Conservation (phyloP, 768 basidiomycete genomes). For the Termitomyces sp. region DNA sequence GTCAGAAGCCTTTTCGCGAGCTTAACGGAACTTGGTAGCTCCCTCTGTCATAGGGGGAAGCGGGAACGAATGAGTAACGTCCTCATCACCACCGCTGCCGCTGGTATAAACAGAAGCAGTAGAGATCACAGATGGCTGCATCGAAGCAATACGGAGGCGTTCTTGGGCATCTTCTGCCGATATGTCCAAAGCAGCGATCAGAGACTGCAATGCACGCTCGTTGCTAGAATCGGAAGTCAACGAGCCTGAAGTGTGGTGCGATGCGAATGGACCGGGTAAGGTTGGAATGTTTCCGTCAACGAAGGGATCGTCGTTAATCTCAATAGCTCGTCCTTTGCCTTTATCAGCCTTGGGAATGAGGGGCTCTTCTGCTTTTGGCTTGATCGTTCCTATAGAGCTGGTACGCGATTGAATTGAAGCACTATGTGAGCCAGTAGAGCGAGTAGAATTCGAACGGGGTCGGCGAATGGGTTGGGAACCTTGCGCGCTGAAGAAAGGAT, state of each 20-base stretch:
- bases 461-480: constrained; percentile 20
- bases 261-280: constrained; percentile 29
- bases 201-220: constrained; percentile 57
- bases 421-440: constrained; percentile 28
- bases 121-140: constrained; percentile 51
- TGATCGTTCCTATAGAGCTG: constrained; percentile 35
- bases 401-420: constrained; percentile 34
- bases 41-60: constrained; percentile 29
- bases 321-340: constrained; percentile 17
- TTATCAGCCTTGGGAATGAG: constrained; percentile 22
- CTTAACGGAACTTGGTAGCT: constrained; percentile 8
- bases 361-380: constrained; percentile 2
- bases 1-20: constrained; percentile 4
- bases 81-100: constrained; percentile 30
- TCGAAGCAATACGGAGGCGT: constrained; percentile 53
- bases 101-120: constrained; percentile 28
- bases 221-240: constrained; percentile 40
- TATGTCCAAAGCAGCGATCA: constrained; percentile 64
- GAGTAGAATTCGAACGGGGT: constrained; percentile 39
- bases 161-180: constrained; percentile 44
- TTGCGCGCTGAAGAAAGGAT: constrained; percentile 38
- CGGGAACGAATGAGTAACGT: constrained; percentile 37
- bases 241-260: constrained; percentile 31
- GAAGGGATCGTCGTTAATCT: constrained; percentile 34
- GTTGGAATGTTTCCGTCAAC: constrained; percentile 30